Base-by-base conservation (phyloP, 768 basidiomycete genomes). In the Termitomyces sp. region DNA sequence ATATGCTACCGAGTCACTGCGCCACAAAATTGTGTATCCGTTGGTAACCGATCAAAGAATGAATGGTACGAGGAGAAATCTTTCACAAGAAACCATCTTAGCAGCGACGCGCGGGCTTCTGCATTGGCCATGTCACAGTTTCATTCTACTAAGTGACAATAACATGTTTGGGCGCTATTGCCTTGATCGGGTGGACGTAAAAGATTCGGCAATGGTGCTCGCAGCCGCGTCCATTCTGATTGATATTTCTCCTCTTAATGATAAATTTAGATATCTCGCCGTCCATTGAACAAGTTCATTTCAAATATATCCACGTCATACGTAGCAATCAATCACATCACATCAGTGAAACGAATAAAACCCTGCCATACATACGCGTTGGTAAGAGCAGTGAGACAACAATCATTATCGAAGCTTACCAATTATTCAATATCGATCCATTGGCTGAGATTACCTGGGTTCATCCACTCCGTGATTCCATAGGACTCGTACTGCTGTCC, bases 401-500 rank as follows among this genome's bases (percentile, higher is more conserved):
- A 27, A 24, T 46, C 26, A 27, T 18, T 10, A 16, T 10, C 32
- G 22, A 46, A 32, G 43, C 16, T 36, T 10, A 46, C 49, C 71
- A 90, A 16, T 57, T 81, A 47, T 51, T 72, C 5, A 61, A 77
- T 50, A 8, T 20, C 22, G 7, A 39, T 31, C 58, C 55, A 62
- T 16, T 62, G 61, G 29, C 58, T 56, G 31, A 56, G 12, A 29
- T 53, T 57, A 20, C 54, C 61, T 18, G 58, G 39, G 37, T 62
- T 62, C 58, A 62, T 62, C 61, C 61, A 62, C 46, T 62, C 61
- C 6, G 57, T 57, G 14, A 62, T 46, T 13, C 61, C 58, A 46
- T 56, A 62, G 3, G 55, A 41, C 34, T 50, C 29, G 42, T 62
- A 59, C 4, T 59, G 39, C 14, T 59, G 22, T 12, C 52, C 55